Percentiles rank a stretch among this genome's conserved stretches.
phyloP scores from a whole-genome alignment of 305 asterid species.

The Fraxinus velutina region DNA sequence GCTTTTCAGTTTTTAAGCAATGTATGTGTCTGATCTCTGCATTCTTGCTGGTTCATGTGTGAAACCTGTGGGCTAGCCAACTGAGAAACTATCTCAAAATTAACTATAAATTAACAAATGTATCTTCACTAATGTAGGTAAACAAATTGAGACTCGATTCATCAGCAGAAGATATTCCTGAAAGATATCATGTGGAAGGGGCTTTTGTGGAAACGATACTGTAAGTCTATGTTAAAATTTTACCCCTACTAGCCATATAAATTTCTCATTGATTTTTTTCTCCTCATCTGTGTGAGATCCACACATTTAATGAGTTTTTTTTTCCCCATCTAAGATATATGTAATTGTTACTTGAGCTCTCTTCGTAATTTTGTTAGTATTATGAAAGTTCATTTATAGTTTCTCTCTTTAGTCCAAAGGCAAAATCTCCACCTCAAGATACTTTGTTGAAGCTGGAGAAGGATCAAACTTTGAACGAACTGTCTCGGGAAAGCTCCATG shows the following conservation, averaged over 20 bases:
- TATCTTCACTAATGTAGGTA: neutral
- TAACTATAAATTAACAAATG: neutral
- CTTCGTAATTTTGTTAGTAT: constrained; percentile 1
- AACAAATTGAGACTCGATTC: constrained; percentile 50
- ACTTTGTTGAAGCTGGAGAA: constrained; percentile 73
- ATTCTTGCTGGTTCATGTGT: neutral
- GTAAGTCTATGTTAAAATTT: constrained; percentile 44
- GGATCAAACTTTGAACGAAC: constrained; percentile 64
- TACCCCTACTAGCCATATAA: neutral
- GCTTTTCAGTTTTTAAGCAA: constrained; percentile 95
- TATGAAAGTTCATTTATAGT: constrained; percentile 21
- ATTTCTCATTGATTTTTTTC: constrained; percentile 15
- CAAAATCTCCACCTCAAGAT: constrained; percentile 84
- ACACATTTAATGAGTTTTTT: constrained; percentile 17
- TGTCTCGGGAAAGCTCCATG: constrained; percentile 68
- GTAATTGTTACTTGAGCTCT: neutral
- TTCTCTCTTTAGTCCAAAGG: constrained; percentile 58
- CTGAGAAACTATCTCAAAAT: neutral
- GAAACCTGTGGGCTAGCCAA: neutral
- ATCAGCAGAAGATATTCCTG: constrained; percentile 65
- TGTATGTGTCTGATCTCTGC: constrained; percentile 50
- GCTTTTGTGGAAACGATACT: constrained; percentile 88
- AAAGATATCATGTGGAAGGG: constrained; percentile 79
- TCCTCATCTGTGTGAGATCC: constrained; percentile 10
- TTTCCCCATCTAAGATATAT: constrained; percentile 5